Evolutionary conservation across 495 filamentous ascomycete genomes (phyloP), one percentile per base, ranked within the genome.

Genomic region (Sphaerosporella brunnea): DNA sequence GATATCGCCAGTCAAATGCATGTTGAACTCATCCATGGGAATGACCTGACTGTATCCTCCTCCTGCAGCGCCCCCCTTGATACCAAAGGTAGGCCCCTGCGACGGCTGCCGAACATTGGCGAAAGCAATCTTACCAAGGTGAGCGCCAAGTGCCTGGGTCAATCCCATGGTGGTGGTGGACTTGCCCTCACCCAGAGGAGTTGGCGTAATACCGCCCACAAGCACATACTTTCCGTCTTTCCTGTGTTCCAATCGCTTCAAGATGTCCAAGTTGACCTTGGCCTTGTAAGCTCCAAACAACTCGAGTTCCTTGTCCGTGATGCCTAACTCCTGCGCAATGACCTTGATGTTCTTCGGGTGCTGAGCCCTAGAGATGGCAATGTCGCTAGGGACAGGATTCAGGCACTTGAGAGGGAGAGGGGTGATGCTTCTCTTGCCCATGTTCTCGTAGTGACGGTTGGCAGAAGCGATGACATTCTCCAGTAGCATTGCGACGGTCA

Each of bases 11-110:
- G 90, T 97, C 62, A 97, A 66, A 62, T 97, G 90, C 51, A 97
- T 70, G 62, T 97, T 97, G 71, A 97, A 97, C 63, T 97, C 90
- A 53, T 97, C 90, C 90, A 97, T 97, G 44, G 90, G 90, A 54
- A 97, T 96, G 58, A 96, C 90, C 64, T 97, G 90, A 63, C 84
- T 92, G 70, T 94, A 97, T 13, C 90, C 90, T 53, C 90, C 90
- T 58, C 90, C 90, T 48, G 90, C 90, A 44, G 90, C 90, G 52
- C 90, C 90, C 36, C 90, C 90, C 68, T 97, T 97, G 70, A 97
- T 95, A 58, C 90, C 90, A 60, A 97, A 97, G 0, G 90, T 97
- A 43, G 90, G 90, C 8, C 90, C 90, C 69, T 95, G 90, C 58
- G 83, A 92, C 23, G 90, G 90, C 66, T 97, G 90, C 39, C 90